Evolutionary conservation across 805 yeast genomes (phyloP).

Genomic region (Saturnispora ahearnii): DNA sequence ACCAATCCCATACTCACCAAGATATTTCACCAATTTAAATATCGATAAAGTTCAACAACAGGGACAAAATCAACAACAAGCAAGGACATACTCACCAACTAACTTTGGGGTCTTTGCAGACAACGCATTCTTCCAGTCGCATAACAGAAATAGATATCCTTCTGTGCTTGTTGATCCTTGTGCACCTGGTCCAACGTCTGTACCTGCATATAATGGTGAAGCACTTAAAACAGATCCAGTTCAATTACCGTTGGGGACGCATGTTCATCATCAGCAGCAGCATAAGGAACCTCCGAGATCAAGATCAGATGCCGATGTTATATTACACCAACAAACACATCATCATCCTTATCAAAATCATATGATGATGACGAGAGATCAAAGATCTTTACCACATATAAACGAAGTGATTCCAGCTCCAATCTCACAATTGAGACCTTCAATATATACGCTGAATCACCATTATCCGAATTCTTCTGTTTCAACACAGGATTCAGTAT

Average conservation of each 20-base stretch:
- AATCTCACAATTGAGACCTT: slow-evolving; percentile 1
- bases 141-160: slow-evolving; percentile 35
- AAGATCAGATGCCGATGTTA: background rate
- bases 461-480: background rate
- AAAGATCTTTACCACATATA: background rate
- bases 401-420: background rate
- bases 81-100: slow-evolving; percentile 12
- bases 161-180: slow-evolving; percentile 43
- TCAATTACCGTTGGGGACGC: background rate
- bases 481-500: slow-evolving; percentile 4
- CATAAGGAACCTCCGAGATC: background rate
- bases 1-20: background rate
- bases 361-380: background rate
- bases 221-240: background rate
- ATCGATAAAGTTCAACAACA: background rate
- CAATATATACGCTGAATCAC: background rate
- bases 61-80: slow-evolving; percentile 3
- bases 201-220: slow-evolving; percentile 1
- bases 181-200: slow-evolving; percentile 31
- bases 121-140: slow-evolving; percentile 20
- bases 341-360: background rate
- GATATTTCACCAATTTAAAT: background rate
- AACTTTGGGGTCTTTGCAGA: slow-evolving; percentile 14
- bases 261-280: background rate
- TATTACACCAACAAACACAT: background rate